These are phyloP conservation scores for Heterobasidion annosum DNA, from an alignment of 1,284 basidiomycete species.

Conservation along the genomic window DNA sequence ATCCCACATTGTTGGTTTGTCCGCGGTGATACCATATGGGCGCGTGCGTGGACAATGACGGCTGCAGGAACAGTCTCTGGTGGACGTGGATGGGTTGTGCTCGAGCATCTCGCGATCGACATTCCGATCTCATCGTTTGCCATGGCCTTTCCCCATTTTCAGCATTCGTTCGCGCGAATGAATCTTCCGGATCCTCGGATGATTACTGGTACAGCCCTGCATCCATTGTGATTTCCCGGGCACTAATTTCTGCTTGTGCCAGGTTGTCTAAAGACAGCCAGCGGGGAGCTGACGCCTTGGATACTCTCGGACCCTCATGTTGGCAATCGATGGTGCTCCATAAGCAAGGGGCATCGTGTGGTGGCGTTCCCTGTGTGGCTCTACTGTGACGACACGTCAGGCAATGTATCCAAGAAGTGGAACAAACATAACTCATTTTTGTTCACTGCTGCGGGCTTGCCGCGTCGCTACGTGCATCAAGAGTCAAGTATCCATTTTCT, in stretches of 20 bases:
- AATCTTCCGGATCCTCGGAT: not conserved
- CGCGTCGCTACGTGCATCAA: constrained; percentile 9
- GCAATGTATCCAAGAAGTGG: constrained; percentile 33
- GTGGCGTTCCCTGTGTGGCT: constrained; percentile 24
- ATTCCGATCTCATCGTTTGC: not conserved
- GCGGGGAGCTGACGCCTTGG: not conserved
- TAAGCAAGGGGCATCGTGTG: constrained; percentile 11
- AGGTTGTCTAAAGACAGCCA: not conserved
- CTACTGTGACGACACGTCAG: constrained; percentile 36
- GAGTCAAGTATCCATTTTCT: constrained; percentile 13
- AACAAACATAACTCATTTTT: constrained; percentile 29
- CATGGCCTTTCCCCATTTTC: not conserved
- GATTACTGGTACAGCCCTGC: too few relatives aligned
- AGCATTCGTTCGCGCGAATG: not conserved
- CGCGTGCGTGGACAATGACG: not conserved
- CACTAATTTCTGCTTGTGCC: not conserved
- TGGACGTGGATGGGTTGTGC: not conserved
- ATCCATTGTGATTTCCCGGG: not conserved
- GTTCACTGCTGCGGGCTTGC: constrained; percentile 19
- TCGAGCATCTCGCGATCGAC: not conserved
- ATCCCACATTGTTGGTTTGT: not conserved
- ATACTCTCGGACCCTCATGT: not conserved
- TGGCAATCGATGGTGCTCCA: constrained; percentile 12
- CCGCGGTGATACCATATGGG: not conserved
- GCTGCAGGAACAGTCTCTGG: not conserved